phyloP scores from a whole-genome alignment of 805 yeast genomes.

The Ascoidea tarda region DNA sequence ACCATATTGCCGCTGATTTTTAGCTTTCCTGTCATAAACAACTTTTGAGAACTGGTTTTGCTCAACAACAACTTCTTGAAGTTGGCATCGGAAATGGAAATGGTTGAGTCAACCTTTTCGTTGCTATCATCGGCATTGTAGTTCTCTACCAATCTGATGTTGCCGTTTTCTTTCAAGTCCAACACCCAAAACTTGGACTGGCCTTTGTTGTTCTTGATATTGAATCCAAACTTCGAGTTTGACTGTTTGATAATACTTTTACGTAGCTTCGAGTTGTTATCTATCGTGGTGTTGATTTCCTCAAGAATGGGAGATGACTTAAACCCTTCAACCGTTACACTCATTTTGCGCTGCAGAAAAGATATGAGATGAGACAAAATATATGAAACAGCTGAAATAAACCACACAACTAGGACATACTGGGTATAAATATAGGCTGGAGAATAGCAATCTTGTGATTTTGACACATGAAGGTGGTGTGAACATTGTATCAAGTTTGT shows the following conservation, averaged over 20 bases:
- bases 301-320: conserved; percentile 6
- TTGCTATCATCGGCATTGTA: conserved; percentile 27
- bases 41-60: conserved; percentile 72
- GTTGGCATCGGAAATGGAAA: conserved; percentile 52
- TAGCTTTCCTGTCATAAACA: conserved; percentile 73
- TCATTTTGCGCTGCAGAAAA: not conserved
- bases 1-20: conserved; percentile 83
- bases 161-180: conserved; percentile 51
- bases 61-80: conserved; percentile 61
- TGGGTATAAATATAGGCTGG: not conserved
- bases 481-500: not conserved
- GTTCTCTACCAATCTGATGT: conserved; percentile 19
- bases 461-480: not conserved
- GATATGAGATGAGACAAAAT: too few relatives aligned
- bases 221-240: conserved; percentile 50
- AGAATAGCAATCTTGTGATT: not conserved
- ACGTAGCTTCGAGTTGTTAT: conserved; percentile 1
- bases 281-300: conserved; percentile 3
- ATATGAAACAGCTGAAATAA: too few relatives aligned
- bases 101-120: conserved; percentile 43
- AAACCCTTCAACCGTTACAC: conserved; percentile 4
- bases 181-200: conserved; percentile 49
- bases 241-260: conserved; percentile 20
- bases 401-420: not conserved
- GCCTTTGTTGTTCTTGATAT: conserved; percentile 48